phyloP scores from a whole-genome alignment of 2,329 filamentous ascomycete species.

The Rugonectria rugulosa region DNA sequence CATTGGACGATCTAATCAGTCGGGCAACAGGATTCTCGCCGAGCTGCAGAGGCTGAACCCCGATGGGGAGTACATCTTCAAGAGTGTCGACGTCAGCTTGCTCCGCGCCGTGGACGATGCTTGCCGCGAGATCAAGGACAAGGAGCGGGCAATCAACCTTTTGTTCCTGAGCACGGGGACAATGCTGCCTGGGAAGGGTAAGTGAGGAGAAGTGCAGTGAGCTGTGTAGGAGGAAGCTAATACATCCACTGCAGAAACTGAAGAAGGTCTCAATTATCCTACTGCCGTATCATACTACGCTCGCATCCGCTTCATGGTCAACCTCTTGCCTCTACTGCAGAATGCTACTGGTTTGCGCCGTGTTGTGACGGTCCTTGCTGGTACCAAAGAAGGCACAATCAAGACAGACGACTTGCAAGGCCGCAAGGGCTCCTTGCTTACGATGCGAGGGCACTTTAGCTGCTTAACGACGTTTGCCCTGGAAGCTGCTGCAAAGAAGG shows the following conservation, averaged over 20 bases:
- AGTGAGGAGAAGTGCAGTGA: neutral
- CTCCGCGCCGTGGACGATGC: neutral
- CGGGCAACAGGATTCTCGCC: neutral
- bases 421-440: neutral
- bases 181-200: neutral
- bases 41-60: constrained; percentile 2
- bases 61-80: constrained; percentile 1
- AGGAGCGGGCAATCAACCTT: constrained; percentile 3
- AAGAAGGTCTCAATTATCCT: constrained; percentile 11
- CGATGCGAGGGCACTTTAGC: constrained; percentile 1
- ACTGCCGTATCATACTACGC: constrained; percentile 4
- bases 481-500: neutral
- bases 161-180: constrained; percentile 6
- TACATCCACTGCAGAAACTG: constrained; percentile 1
- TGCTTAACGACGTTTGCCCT: constrained; percentile 4
- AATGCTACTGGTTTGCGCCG: constrained; percentile 7
- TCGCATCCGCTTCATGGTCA: constrained; percentile 12
- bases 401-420: constrained; percentile 4
- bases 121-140: constrained; percentile 6
- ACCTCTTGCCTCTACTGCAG: constrained; percentile 13
- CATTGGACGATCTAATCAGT: neutral
- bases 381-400: constrained; percentile 13
- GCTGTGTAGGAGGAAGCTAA: neutral
- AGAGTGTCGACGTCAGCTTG: neutral
- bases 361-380: constrained; percentile 15